phyloP scores from a whole-genome alignment of 2,329 filamentous ascomycete genomes.

The Pseudocercospora crystallina region DNA sequence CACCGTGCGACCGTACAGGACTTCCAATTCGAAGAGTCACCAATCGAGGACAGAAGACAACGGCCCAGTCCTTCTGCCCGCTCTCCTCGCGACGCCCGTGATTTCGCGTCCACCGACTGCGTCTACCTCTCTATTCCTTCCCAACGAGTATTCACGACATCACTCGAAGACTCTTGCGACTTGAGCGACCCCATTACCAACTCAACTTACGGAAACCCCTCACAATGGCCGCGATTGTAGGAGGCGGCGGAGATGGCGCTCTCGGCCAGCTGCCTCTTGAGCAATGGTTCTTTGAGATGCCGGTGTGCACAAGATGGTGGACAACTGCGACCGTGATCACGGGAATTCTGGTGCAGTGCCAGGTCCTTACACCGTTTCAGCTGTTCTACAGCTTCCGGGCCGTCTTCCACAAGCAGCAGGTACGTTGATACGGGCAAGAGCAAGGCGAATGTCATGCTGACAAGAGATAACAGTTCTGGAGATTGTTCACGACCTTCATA shows the following conservation, averaged over 20 bases:
- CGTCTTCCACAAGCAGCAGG: slow-evolving; percentile 89
- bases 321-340: slow-evolving; percentile 87
- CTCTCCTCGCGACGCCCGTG: no score
- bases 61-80: no score
- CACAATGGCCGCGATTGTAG: slow-evolving; percentile 48
- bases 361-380: slow-evolving; percentile 89
- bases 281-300: slow-evolving; percentile 99
- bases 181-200: background rate
- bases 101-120: no score
- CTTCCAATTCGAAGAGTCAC: no score
- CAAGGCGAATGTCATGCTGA: background rate
- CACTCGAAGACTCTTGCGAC: background rate
- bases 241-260: slow-evolving; percentile 42
- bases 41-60: no score
- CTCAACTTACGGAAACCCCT: background rate
- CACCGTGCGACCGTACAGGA: no score
- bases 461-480: slow-evolving; percentile 74
- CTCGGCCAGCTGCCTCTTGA: slow-evolving; percentile 74
- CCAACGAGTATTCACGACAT: background rate
- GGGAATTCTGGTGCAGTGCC: slow-evolving; percentile 87
- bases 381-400: slow-evolving; percentile 94
- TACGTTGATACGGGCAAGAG: slow-evolving; percentile 44
- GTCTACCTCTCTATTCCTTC: no score
- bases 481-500: slow-evolving; percentile 90
- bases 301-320: slow-evolving; percentile 94